phyloP scores from a whole-genome alignment of 177 flowering plant genomes.

The Vitis hybrid region DNA sequence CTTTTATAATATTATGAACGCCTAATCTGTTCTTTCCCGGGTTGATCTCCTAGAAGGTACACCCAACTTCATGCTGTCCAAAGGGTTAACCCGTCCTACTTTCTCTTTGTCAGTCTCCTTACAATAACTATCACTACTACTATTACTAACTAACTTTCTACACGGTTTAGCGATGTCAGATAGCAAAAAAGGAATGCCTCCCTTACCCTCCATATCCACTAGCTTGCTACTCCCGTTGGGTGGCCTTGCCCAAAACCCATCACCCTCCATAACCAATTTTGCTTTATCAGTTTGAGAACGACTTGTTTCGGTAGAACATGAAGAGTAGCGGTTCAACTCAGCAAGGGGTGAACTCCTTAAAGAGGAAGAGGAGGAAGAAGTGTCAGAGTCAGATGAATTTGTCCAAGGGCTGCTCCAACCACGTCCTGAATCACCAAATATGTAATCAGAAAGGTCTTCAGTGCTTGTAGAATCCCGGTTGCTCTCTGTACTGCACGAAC shows the following conservation, averaged over 20 bases:
- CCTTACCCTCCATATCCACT: constrained; percentile 22
- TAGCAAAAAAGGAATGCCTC: constrained; percentile 25
- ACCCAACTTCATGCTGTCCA: constrained; percentile 26
- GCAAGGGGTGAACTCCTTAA: constrained; percentile 28
- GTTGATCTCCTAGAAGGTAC: constrained; percentile 36
- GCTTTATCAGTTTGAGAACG: constrained; percentile 11
- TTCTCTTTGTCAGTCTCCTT: constrained; percentile 43
- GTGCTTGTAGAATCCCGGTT: constrained; percentile 62
- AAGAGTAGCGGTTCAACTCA: constrained; percentile 22
- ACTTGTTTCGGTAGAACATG: constrained; percentile 22
- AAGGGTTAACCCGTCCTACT: constrained; percentile 34
- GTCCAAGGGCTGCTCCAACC: constrained; percentile 45
- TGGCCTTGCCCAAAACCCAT: constrained; percentile 12
- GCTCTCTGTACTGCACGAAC: constrained; percentile 76
- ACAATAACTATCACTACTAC: constrained; percentile 31
- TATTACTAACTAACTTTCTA: constrained; percentile 39
- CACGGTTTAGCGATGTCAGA: constrained; percentile 37
- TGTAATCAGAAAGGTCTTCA: constrained; percentile 62
- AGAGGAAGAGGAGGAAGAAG: constrained; percentile 41
- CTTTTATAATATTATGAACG: constrained; percentile 3
- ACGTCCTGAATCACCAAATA: constrained; percentile 48
- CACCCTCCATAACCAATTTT: neutral
- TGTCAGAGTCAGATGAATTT: constrained; percentile 47
- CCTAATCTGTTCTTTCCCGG: constrained; percentile 33
- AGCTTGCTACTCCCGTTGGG: constrained; percentile 8